Conservation (phyloP, 1,139 yeast species). For the Pichia sp. region DNA sequence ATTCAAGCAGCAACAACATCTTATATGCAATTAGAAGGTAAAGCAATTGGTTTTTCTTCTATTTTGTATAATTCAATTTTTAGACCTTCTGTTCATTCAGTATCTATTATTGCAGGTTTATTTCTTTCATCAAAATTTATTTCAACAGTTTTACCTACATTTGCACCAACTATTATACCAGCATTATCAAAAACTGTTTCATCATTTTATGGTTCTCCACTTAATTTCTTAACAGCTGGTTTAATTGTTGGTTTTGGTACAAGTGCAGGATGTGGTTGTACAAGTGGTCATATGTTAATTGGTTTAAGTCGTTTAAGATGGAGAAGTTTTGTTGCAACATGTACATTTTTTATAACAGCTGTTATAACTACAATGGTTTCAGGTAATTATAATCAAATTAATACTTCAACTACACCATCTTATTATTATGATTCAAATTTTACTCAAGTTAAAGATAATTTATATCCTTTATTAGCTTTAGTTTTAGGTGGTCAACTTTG, state of each 20-base stretch:
- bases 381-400: constrained; percentile 32
- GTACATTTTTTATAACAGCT: constrained; percentile 32
- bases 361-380: constrained; percentile 26
- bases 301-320: constrained; percentile 39
- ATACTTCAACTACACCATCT: constrained; percentile 26
- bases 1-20: constrained; percentile 40
- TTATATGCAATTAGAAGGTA: constrained; percentile 34
- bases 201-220: constrained; percentile 13
- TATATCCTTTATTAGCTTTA: constrained; percentile 10
- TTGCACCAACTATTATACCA: constrained; percentile 22
- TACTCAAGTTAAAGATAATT: constrained; percentile 20
- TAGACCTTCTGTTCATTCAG: constrained; percentile 24
- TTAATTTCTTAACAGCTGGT: constrained; percentile 28
- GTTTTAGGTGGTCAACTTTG: constrained; percentile 13
- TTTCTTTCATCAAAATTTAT: constrained; percentile 24
- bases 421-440: constrained; percentile 18
- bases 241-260: constrained; percentile 41
- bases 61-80: constrained; percentile 30
- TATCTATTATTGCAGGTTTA: constrained; percentile 29
- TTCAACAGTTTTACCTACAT: constrained; percentile 26
- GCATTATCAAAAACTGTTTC: constrained; percentile 8
- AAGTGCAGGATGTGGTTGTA: constrained; percentile 41
- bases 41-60: constrained; percentile 41
- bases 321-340: constrained; percentile 40
- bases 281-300: constrained; percentile 46